These are phyloP conservation scores for Pseudocercospora crystallina DNA, from an alignment of 2,329 filamentous ascomycete species.

Conservation along the genomic window DNA sequence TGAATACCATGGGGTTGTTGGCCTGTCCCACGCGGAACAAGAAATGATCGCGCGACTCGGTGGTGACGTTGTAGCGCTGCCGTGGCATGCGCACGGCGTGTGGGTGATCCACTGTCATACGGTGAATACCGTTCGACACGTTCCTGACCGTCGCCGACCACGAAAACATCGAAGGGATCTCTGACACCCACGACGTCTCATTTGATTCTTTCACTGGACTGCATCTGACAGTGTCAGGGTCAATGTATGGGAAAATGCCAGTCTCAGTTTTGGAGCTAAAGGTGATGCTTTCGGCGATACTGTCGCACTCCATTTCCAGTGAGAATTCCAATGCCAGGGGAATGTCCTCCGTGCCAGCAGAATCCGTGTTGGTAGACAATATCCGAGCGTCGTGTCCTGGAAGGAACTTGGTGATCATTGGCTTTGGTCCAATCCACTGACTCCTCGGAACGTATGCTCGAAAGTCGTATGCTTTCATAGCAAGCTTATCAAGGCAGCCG, in stretches of 20 bases:
- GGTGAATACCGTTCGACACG: constrained; percentile 60
- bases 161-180: constrained; percentile 55
- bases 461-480: constrained; percentile 56
- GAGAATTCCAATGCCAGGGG: constrained; percentile 58
- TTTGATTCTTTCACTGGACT: constrained; percentile 19
- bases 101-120: constrained; percentile 56
- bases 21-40: constrained; percentile 57
- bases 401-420: constrained; percentile 58
- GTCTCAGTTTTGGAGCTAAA: constrained; percentile 54
- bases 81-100: constrained; percentile 36
- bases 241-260: constrained; percentile 45
- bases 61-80: constrained; percentile 41
- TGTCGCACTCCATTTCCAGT: constrained; percentile 58
- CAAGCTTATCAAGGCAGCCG: constrained; percentile 55
- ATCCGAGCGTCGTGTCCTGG: constrained; percentile 61
- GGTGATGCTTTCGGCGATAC: constrained; percentile 50
- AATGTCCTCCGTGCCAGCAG: constrained; percentile 36
- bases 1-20: constrained; percentile 60
- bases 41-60: constrained; percentile 57
- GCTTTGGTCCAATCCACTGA: constrained; percentile 49
- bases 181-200: constrained; percentile 35
- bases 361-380: constrained; percentile 48
- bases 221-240: constrained; percentile 47
- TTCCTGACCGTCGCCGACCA: constrained; percentile 54
- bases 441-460: constrained; percentile 56